Evolutionary conservation across 1,139 yeast species (phyloP).

Genomic region (Maudiozyma humilis): DNA sequence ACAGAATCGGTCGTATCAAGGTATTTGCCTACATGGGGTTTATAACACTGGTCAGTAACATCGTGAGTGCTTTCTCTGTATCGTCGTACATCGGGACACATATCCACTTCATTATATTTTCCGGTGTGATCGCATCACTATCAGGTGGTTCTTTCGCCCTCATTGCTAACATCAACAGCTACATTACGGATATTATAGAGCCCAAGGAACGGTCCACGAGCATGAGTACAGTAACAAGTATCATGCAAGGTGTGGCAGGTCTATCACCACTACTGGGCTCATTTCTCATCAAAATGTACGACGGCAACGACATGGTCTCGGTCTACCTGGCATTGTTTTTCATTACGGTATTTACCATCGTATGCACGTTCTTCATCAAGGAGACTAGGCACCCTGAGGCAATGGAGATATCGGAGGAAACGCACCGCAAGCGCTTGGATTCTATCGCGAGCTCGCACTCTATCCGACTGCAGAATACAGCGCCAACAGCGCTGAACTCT

Average conservation of each 20-base stretch:
- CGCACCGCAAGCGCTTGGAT: constrained; percentile 20
- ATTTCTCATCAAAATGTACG: constrained; percentile 20
- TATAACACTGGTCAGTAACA: constrained; percentile 11
- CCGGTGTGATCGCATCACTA: constrained; percentile 8
- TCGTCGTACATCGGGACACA: constrained; percentile 11
- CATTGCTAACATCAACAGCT: constrained; percentile 44
- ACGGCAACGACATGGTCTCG: constrained; percentile 18
- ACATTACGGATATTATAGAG: constrained; percentile 48
- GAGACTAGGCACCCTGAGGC: constrained; percentile 48
- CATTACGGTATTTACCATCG: constrained; percentile 18
- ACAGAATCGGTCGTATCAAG: constrained; percentile 47
- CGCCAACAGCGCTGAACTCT: background rate
- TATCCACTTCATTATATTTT: constrained; percentile 11
- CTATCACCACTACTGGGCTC: constrained; percentile 52
- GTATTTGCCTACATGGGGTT: constrained; percentile 13
- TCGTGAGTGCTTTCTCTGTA: constrained; percentile 9
- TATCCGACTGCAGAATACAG: background rate
- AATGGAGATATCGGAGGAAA: constrained; percentile 36
- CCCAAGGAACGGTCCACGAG: constrained; percentile 42
- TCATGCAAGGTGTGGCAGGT: constrained; percentile 44
- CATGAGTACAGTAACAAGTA: constrained; percentile 45
- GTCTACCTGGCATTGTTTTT: constrained; percentile 14
- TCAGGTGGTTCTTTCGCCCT: constrained; percentile 44
- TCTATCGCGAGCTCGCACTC: constrained; percentile 20
- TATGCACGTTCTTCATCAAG: constrained; percentile 36